These are phyloP conservation scores for Talaromyces sp. DNA, from an alignment of 2,329 filamentous ascomycete genomes.

Conservation along the genomic window DNA sequence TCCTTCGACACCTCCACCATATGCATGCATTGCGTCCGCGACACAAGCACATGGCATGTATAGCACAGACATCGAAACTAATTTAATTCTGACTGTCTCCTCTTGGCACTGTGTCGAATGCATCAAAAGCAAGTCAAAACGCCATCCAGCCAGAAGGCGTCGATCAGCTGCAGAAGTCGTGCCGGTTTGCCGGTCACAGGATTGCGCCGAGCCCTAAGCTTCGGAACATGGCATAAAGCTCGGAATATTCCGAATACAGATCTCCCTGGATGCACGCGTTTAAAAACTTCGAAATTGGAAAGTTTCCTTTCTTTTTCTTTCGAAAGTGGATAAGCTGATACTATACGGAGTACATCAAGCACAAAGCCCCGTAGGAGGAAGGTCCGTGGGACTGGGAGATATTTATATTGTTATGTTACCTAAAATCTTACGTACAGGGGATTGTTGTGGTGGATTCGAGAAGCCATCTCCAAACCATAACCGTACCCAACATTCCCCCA, in stretches of 20 bases:
- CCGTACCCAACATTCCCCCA: neutral
- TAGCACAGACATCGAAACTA: neutral
- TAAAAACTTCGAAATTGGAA: neutral
- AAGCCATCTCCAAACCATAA: neutral
- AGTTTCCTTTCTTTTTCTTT: too few species aligned
- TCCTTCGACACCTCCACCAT: neutral
- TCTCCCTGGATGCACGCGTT: neutral
- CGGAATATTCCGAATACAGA: neutral
- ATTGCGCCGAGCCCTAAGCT: neutral
- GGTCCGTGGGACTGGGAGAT: neutral
- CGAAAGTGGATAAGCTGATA: neutral
- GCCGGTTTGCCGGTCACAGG: constrained; percentile 12
- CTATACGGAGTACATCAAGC: too few species aligned
- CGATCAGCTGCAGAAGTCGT: neutral
- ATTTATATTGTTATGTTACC: too few species aligned
- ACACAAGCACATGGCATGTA: neutral
- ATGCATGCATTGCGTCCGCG: neutral
- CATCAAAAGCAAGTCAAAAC: neutral
- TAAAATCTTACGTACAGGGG: neutral
- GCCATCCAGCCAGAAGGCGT: neutral
- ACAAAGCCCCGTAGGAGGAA: neutral
- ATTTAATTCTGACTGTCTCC: neutral
- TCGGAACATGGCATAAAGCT: neutral
- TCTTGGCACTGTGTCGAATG: neutral
- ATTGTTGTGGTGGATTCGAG: neutral